Percentiles rank a stretch among this genome's conserved stretches.
Conservation (phyloP, 2,329 filamentous ascomycete species). For the Trichophyton rubrum region DNA sequence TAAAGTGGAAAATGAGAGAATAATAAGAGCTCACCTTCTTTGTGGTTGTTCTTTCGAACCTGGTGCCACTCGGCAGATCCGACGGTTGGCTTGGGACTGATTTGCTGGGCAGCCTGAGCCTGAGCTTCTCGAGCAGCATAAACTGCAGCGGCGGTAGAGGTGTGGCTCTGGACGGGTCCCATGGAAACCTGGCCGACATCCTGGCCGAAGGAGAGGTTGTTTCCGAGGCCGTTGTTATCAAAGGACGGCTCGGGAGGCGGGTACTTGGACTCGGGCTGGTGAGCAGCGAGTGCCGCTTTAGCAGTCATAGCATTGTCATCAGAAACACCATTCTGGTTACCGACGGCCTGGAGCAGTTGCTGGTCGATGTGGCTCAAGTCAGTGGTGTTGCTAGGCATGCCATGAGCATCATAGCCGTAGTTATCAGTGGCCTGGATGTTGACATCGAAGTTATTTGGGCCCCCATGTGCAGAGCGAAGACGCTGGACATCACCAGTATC, state of each 20-base stretch:
- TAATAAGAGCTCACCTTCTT: slow-evolving; percentile 59
- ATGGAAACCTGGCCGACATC: slow-evolving; percentile 29
- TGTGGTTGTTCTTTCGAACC: slow-evolving; percentile 92
- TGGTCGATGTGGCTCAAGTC: slow-evolving; percentile 33
- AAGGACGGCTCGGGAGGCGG: slow-evolving; percentile 21
- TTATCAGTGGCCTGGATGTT: slow-evolving; percentile 17
- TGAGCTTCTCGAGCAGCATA: slow-evolving; percentile 42
- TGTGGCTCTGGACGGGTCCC: slow-evolving; percentile 26
- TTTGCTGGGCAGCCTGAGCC: slow-evolving; percentile 26
- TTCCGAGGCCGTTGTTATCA: slow-evolving; percentile 11
- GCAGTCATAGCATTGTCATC: slow-evolving; percentile 37
- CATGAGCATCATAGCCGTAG: slow-evolving; percentile 26
- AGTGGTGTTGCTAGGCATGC: slow-evolving; percentile 24
- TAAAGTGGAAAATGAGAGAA: not conserved
- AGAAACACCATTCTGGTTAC: slow-evolving; percentile 42
- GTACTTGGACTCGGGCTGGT: slow-evolving; percentile 34
- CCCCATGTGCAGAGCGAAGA: slow-evolving; percentile 13
- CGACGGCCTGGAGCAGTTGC: slow-evolving; percentile 38
- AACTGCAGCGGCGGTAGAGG: slow-evolving; percentile 48
- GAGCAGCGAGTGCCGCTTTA: slow-evolving; percentile 36
- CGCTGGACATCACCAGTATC: slow-evolving; percentile 30
- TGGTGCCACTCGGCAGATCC: slow-evolving; percentile 98
- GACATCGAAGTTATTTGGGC: slow-evolving; percentile 20
- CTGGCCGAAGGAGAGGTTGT: slow-evolving; percentile 23
- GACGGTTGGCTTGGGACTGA: slow-evolving; percentile 64